Conservation (phyloP, 164 flowering plant genomes). For the Chloranthus sessilifolius region DNA sequence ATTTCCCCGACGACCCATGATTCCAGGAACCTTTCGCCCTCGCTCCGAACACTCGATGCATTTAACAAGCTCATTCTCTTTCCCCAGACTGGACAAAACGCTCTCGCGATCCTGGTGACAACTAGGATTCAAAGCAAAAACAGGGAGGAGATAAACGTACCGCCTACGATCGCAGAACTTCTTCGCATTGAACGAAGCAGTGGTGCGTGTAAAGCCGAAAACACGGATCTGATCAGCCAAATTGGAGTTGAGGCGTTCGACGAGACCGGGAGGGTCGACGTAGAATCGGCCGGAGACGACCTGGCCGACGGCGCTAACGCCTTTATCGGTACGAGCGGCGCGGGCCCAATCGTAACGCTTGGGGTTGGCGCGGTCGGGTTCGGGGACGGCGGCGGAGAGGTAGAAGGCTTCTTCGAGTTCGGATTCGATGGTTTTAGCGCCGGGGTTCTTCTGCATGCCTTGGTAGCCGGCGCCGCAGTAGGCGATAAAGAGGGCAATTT, state of each 20-base stretch:
- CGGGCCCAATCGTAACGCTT: slow-evolving; percentile 82
- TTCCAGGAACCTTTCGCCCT: slow-evolving; percentile 77
- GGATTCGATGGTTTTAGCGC: slow-evolving; percentile 94
- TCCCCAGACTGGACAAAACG: slow-evolving; percentile 75
- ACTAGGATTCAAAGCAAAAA: slow-evolving; percentile 76
- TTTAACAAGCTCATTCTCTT: slow-evolving; percentile 70
- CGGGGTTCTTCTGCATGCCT: slow-evolving; percentile 97
- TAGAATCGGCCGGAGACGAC: slow-evolving; percentile 89
- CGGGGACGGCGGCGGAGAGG: slow-evolving; percentile 72
- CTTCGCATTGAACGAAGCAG: slow-evolving; percentile 73
- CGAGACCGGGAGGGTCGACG: slow-evolving; percentile 79
- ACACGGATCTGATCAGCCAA: slow-evolving; percentile 65
- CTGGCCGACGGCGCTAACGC: slow-evolving; percentile 95
- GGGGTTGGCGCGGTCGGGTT: slow-evolving; percentile 53
- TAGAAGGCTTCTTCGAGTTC: slow-evolving; percentile 93
- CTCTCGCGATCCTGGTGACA: slow-evolving; percentile 83
- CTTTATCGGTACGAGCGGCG: slow-evolving; percentile 94
- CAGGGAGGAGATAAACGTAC: slow-evolving; percentile 93
- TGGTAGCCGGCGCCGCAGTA: slow-evolving; percentile 94
- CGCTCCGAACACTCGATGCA: slow-evolving; percentile 85
- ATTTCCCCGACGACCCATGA: slow-evolving; percentile 46
- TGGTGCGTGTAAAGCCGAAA: slow-evolving; percentile 77
- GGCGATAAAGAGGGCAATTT: slow-evolving; percentile 85
- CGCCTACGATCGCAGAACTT: slow-evolving; percentile 91
- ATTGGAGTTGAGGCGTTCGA: slow-evolving; percentile 58